Evolutionary conservation across 208 protist species (phyloP).

Genomic region (Novymonas esmeraldas): DNA sequence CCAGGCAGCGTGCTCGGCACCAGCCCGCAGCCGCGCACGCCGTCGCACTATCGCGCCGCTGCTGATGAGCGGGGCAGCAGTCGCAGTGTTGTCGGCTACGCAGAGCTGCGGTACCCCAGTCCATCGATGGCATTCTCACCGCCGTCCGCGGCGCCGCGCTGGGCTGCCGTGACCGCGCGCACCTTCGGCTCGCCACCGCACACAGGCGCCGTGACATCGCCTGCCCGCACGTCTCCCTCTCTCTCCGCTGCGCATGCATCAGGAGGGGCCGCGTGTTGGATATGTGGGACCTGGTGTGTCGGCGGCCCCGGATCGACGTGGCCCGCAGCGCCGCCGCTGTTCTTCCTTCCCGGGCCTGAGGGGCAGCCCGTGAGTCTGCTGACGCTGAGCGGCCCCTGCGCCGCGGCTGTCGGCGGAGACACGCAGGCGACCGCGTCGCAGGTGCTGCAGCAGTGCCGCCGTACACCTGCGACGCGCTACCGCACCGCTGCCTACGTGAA

Average conservation of each 20-base stretch:
- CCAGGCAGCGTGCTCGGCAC: background rate
- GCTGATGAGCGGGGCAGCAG: background rate
- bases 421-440: conserved; percentile 13
- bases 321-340: conserved; percentile 22
- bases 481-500: conserved; percentile 48
- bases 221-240: background rate
- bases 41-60: background rate
- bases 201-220: too few species aligned
- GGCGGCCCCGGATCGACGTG: conserved; percentile 35
- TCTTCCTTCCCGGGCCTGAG: conserved; percentile 11
- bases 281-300: conserved; percentile 42
- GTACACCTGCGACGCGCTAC: conserved; percentile 30
- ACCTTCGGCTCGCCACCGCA: too few species aligned
- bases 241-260: background rate
- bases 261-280: conserved; percentile 40
- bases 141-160: background rate
- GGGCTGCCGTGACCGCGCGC: background rate
- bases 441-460: conserved; percentile 42
- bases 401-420: conserved; percentile 26
- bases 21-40: conserved; percentile 20
- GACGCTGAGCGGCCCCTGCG: conserved; percentile 50
- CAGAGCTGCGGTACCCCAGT: conserved; percentile 9
- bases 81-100: background rate
- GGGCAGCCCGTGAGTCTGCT: conserved; percentile 22
- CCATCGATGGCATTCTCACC: background rate